Evolutionary conservation across 139 green algal species (phyloP).

Genomic region (Closterium sp.): DNA sequence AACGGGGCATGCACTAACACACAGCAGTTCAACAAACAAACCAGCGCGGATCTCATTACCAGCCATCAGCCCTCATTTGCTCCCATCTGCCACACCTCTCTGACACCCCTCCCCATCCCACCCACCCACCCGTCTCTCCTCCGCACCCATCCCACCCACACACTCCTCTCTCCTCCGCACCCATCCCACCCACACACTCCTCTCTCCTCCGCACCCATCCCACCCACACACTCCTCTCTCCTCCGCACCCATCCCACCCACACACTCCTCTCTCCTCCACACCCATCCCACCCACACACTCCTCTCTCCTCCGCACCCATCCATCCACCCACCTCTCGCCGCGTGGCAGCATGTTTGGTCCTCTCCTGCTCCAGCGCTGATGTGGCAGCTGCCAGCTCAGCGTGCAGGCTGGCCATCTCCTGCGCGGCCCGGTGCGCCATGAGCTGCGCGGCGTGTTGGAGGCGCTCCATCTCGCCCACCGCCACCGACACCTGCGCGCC

Average conservation of each 20-base stretch:
- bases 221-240: neutral
- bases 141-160: no score
- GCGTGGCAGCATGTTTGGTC: neutral
- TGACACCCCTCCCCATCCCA: no score
- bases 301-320: neutral
- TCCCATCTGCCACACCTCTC: no score
- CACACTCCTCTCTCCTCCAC: neutral
- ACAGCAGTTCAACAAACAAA: no score
- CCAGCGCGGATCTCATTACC: no score
- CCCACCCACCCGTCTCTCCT: no score
- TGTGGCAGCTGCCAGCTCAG: neutral
- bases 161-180: no score
- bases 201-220: neutral
- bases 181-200: neutral
- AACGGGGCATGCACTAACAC: no score
- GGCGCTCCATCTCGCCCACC: neutral
- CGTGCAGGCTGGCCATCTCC: neutral
- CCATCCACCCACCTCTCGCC: neutral
- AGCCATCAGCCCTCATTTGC: no score
- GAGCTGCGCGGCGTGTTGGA: neutral
- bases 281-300: neutral
- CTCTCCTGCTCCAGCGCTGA: neutral
- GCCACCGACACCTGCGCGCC: neutral
- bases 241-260: neutral
- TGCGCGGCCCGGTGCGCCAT: neutral